Percentiles rank a stretch among this genome's conserved stretches.
phyloP scores from a whole-genome alignment of 345 rosid species.

The Gossypium mustelinum region DNA sequence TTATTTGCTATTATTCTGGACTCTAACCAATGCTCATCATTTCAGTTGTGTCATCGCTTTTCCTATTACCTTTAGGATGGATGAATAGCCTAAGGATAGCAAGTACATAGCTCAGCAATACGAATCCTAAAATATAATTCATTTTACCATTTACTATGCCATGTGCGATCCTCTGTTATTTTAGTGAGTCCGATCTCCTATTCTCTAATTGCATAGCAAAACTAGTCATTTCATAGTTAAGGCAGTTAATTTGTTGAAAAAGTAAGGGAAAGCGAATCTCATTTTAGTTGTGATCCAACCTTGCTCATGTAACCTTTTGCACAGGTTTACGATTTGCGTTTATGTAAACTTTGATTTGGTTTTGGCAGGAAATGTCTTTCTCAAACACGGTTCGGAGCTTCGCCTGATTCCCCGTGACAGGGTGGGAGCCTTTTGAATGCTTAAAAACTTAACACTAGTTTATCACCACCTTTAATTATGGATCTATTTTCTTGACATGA shows the following conservation, averaged over 20 bases:
- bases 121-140: neutral
- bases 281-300: neutral
- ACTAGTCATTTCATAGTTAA: neutral
- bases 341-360: neutral
- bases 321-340: neutral
- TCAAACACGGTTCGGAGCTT: conserved; percentile 93
- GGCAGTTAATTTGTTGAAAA: neutral
- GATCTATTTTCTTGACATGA: neutral
- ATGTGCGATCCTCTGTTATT: neutral
- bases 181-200: neutral
- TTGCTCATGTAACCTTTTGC: neutral
- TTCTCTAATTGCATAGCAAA: neutral
- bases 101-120: neutral
- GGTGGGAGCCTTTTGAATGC: conserved; percentile 56
- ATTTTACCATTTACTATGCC: neutral
- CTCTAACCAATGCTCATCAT: neutral
- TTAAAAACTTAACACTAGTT: neutral
- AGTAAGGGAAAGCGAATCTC: neutral
- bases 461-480: neutral
- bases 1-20: neutral
- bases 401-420: conserved; percentile 95
- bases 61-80: neutral
- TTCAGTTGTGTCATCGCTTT: neutral
- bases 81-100: neutral
- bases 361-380: conserved; percentile 80